Conservation (phyloP, 140 eudicot species). For the Eryngium alpinum region DNA sequence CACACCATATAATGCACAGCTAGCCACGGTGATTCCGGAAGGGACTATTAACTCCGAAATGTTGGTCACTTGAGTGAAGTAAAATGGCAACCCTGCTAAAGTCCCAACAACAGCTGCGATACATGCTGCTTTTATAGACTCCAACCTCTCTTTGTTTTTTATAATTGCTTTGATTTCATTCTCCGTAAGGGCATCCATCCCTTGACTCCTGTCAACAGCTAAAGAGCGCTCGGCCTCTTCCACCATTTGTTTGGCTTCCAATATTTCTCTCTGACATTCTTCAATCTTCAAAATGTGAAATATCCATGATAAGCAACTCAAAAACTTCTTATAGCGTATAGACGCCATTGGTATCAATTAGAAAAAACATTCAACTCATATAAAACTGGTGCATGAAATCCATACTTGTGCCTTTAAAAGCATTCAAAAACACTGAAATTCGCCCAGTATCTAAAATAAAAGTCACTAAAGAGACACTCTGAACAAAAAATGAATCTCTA, state of each 20-base stretch:
- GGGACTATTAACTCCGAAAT: constrained; percentile 60
- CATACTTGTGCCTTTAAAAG: not conserved
- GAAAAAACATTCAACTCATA: not conserved
- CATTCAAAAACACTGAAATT: not conserved
- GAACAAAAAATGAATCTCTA: not conserved
- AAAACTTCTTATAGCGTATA: not conserved
- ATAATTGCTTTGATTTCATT: constrained; percentile 32
- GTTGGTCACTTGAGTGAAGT: constrained; percentile 41
- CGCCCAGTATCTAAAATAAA: no score
- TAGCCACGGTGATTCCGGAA: constrained; percentile 54
- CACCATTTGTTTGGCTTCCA: constrained; percentile 70
- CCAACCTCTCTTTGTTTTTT: constrained; percentile 66
- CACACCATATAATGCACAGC: constrained; percentile 93
- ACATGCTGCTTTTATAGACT: constrained; percentile 80
- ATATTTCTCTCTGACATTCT: constrained; percentile 87
- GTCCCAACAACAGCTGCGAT: constrained; percentile 74
- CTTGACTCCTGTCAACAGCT: constrained; percentile 6
- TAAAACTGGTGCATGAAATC: not conserved
- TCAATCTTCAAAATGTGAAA: constrained; percentile 50
- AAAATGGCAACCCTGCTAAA: constrained; percentile 64
- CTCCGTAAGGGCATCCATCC: constrained; percentile 22
- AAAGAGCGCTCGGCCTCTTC: constrained; percentile 77
- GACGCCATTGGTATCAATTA: not conserved
- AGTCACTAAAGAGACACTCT: not conserved
- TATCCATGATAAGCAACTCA: constrained; percentile 10